Evolutionary conservation across 768 basidiomycete species (phyloP), one percentile per base, ranked within the genome.

Genomic region (Lactarius psammicola): DNA sequence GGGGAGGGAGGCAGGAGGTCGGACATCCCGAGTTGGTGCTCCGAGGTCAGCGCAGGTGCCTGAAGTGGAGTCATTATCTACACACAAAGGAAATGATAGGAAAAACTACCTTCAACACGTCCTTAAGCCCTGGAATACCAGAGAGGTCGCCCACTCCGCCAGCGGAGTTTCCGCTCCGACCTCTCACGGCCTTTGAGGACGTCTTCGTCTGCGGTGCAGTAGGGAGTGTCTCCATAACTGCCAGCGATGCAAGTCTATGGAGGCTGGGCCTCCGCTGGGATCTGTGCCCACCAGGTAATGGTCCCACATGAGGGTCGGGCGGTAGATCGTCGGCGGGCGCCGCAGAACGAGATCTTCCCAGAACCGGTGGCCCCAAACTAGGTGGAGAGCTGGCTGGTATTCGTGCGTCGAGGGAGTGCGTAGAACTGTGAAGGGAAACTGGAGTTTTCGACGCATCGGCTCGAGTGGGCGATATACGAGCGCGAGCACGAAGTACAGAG

Each of bases 1-100:
- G 89, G 90, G 15, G 91, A 92, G 1, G 91, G 89, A 6, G 91
- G 89, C 23, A 90, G 76, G 28, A 92, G 76, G 70, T 92, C 90
- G 17, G 81, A 70, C 75, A 87, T 85, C 36, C 87, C 88, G 20
- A 88, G 75, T 70, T 86, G 86, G 71, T 90, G 86, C 59, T 89
- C 89, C 1, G 86, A 86, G 23, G 87, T 84, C 26, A 89, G 77
- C 15, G 83, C 83, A 0, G 89, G 87, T 51, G 87, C 83, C 88
- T 90, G 64, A 4, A 62, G 36, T 33, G 42, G 23, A 5, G 7
- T 33, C 54, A 53, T 31, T 38, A 64, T 46, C 51, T 57, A 44
- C 55, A 40, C 40, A 46, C 36, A 65, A n/a, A 23, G 15, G 18
- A 34, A 23, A 7, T 36, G 42, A 31, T 38, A 56, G 33, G 26